Evolutionary conservation across 257 asterid species (phyloP).

Genomic region (Forsythia viridissima): DNA sequence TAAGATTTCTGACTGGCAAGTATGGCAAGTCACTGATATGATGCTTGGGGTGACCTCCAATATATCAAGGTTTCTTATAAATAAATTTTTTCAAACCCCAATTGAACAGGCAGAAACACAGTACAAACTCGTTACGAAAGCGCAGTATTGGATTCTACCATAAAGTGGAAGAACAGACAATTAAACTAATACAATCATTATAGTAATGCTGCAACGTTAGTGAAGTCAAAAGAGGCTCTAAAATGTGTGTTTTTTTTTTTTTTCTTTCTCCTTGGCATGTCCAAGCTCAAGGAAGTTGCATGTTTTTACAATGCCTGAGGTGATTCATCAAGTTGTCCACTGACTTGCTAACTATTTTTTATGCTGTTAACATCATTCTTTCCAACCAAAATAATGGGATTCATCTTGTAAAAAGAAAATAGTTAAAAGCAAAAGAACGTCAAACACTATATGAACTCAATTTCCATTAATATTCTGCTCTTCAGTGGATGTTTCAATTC

Average conservation of each 20-base stretch:
- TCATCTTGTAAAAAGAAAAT: not conserved
- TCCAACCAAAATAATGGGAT: not conserved
- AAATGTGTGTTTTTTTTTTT: too few relatives aligned
- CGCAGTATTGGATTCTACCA: too few relatives aligned
- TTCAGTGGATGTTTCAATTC: not conserved
- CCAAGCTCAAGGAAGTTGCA: not conserved
- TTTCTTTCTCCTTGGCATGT: not conserved
- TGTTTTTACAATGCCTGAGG: not conserved
- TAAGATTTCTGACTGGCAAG: not conserved
- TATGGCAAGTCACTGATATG: not conserved
- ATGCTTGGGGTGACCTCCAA: too few relatives aligned
- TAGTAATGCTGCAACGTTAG: not conserved
- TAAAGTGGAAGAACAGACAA: too few relatives aligned
- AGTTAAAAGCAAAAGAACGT: not conserved
- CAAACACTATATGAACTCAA: not conserved
- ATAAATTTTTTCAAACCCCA: too few relatives aligned
- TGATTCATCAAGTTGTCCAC: not conserved
- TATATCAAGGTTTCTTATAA: too few relatives aligned
- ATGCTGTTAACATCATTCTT: not conserved
- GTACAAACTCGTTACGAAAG: too few relatives aligned
- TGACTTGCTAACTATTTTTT: not conserved
- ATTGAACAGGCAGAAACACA: too few relatives aligned
- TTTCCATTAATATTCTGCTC: not conserved
- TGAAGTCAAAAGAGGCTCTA: not conserved
- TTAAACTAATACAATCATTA: too few relatives aligned